Conservation (phyloP, 2,329 filamentous ascomycete species). For the Cladophialophora bantiana region DNA sequence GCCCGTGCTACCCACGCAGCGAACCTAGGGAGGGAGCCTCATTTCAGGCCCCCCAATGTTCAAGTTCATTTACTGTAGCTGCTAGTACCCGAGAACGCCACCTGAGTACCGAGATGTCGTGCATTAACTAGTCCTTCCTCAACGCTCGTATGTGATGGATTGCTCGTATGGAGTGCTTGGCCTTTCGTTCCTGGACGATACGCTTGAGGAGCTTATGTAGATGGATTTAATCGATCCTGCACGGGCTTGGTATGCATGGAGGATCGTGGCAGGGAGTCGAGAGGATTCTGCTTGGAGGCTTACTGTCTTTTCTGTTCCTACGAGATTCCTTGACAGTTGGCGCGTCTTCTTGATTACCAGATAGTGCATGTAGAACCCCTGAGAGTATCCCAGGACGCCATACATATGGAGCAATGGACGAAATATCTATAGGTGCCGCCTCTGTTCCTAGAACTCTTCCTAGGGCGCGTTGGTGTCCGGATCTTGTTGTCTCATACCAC, state of each 20-base stretch:
- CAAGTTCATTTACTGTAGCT: slow-evolving; percentile 7
- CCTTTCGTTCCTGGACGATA: neutral
- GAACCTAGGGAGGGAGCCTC: neutral
- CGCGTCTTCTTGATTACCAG: too few relatives aligned
- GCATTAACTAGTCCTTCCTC: slow-evolving; percentile 1
- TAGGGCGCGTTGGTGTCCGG: too few relatives aligned
- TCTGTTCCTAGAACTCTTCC: too few relatives aligned
- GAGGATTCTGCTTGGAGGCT: neutral
- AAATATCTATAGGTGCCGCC: too few relatives aligned
- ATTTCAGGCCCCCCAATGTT: slow-evolving; percentile 17
- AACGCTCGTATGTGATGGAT: too few relatives aligned
- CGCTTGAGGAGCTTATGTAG: neutral
- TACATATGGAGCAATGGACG: too few relatives aligned
- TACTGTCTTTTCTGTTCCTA: too few relatives aligned
- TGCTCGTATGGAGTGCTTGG: neutral
- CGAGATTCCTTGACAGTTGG: too few relatives aligned
- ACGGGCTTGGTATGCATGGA: neutral
- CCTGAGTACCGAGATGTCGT: slow-evolving; percentile 4
- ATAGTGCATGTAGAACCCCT: too few relatives aligned
- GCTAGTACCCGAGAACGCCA: neutral
- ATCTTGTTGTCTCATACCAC: neutral
- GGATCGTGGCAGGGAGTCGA: neutral
- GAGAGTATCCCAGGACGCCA: too few relatives aligned
- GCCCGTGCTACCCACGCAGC: neutral
- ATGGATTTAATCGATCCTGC: neutral